These are phyloP conservation scores for Amanita pallidorosea DNA, from an alignment of 768 basidiomycete species.

Conservation along the genomic window DNA sequence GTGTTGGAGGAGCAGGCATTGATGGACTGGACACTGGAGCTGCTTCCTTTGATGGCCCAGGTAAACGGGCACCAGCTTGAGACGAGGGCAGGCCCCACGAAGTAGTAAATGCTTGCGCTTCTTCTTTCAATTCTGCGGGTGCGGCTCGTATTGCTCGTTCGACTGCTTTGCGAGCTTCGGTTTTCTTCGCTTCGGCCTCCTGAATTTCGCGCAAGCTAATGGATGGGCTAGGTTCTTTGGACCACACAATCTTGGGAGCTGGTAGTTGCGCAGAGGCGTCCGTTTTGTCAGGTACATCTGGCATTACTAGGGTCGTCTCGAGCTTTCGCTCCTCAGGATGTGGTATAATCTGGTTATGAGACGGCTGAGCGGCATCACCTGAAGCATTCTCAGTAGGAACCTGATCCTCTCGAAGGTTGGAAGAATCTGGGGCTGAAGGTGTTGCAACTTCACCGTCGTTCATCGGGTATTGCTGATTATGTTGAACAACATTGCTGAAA, in stretches of 20 bases:
- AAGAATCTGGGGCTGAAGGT: not conserved
- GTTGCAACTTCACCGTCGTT: slow-evolving; percentile 7
- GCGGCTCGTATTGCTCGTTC: slow-evolving; percentile 45
- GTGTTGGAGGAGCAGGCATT: slow-evolving; percentile 18
- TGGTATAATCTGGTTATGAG: not conserved
- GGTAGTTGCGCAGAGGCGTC: not conserved
- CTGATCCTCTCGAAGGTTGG: not conserved
- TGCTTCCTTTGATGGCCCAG: slow-evolving; percentile 30
- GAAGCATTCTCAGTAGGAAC: slow-evolving; percentile 4
- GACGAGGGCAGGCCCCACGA: slow-evolving; percentile 86
- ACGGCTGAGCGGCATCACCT: slow-evolving; percentile 6
- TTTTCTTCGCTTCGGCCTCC: slow-evolving; percentile 78
- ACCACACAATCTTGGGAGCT: slow-evolving; percentile 49
- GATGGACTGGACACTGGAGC: slow-evolving; percentile 15
- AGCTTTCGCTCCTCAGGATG: not conserved
- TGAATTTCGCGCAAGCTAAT: slow-evolving; percentile 90
- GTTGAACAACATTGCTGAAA: slow-evolving; percentile 46
- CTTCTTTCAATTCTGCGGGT: slow-evolving; percentile 35
- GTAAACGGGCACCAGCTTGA: slow-evolving; percentile 51
- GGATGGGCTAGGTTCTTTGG: slow-evolving; percentile 38
- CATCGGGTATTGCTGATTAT: slow-evolving; percentile 38
- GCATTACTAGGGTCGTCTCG: not conserved
- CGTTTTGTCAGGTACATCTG: not conserved
- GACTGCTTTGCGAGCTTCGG: slow-evolving; percentile 63
- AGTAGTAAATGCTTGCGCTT: slow-evolving; percentile 49